Evolutionary conservation across 495 filamentous ascomycete genomes (phyloP), one percentile per base, ranked within the genome.

Genomic region (Cetradonia linearis): DNA sequence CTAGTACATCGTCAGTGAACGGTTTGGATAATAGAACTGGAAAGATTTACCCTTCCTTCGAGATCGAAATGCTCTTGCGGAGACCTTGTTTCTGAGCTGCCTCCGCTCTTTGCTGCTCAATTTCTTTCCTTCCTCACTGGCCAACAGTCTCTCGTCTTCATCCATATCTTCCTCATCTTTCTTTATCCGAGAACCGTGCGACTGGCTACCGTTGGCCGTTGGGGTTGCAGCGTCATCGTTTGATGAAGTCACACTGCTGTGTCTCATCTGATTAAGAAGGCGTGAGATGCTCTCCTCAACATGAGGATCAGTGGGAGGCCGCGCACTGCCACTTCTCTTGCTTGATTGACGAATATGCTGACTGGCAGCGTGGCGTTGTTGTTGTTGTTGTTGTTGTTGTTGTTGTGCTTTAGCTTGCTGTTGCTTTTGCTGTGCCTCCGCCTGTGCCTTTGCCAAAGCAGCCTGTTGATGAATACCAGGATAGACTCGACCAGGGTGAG

Each of bases 121-220:
- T 73, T 95, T 95, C 83, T 99, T 99, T 48, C 92, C 93, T 72
- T 95, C 92, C 66, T 97, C 93, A 63, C 91, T 95, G 6, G 88
- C 89, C 18, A 99, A 79, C 3, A 97, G 76, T 61, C 88, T 77
- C 78, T 97, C 93, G 66, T 99, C 93, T 70, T 95, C 91, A 72
- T 99, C 93, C 92, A 98, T 96, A 33, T 97, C 92, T 57, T 93
- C 89, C 68, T 95, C 89, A 44, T 95, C 88, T 78, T 97, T 98
- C 74, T 78, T 85, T 52, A 83, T 75, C 34, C 82, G 76, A 31
- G 50, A 47, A 38, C 52, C 36, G 38, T 62, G 52, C 5, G 58
- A 56, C 10, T 73, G 70, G 30, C 73, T 54, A 10, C 73, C 66
- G 47, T 71, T 70, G 36, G 58, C 67, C 27, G 74, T 74, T 14